phyloP scores from a whole-genome alignment of 2,329 filamentous ascomycete species.

The Rosellinia necatrix region DNA sequence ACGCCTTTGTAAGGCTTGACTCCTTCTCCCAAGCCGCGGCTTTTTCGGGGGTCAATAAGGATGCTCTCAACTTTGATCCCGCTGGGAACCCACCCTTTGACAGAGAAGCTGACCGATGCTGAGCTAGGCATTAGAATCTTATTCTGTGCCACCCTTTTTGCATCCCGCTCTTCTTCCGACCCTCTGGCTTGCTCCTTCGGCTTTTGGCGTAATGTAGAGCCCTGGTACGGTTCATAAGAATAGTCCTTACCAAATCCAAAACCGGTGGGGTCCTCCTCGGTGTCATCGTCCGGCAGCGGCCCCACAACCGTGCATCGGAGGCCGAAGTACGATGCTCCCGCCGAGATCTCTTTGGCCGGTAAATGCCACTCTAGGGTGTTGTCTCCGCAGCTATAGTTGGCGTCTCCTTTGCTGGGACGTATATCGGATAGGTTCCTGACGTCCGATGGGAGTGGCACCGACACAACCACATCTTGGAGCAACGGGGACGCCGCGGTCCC shows the following conservation, averaged over 20 bases:
- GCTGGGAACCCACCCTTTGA: conserved; percentile 71
- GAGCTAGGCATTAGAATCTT: conserved; percentile 81
- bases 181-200: conserved; percentile 38
- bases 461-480: conserved; percentile 78
- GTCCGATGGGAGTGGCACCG: conserved; percentile 75
- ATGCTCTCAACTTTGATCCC: conserved; percentile 72
- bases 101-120: conserved; percentile 72
- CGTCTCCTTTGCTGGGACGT: conserved; percentile 80
- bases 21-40: conserved; percentile 80
- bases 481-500: conserved; percentile 63
- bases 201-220: conserved; percentile 43
- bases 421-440: conserved; percentile 86
- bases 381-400: conserved; percentile 76
- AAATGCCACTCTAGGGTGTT: conserved; percentile 81
- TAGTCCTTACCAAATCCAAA: conserved; percentile 59
- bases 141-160: conserved; percentile 67
- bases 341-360: conserved; percentile 73
- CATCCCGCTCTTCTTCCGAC: conserved; percentile 53
- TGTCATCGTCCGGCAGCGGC: conserved; percentile 54
- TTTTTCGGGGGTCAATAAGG: conserved; percentile 74
- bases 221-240: conserved; percentile 62
- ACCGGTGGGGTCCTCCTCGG: conserved; percentile 52
- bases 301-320: conserved; percentile 83
- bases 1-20: conserved; percentile 97
- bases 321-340: conserved; percentile 69